Evolutionary conservation across 2,329 filamentous ascomycete genomes (phyloP), one percentile per base, ranked within the genome.

Genomic region (Monilinia polystroma): DNA sequence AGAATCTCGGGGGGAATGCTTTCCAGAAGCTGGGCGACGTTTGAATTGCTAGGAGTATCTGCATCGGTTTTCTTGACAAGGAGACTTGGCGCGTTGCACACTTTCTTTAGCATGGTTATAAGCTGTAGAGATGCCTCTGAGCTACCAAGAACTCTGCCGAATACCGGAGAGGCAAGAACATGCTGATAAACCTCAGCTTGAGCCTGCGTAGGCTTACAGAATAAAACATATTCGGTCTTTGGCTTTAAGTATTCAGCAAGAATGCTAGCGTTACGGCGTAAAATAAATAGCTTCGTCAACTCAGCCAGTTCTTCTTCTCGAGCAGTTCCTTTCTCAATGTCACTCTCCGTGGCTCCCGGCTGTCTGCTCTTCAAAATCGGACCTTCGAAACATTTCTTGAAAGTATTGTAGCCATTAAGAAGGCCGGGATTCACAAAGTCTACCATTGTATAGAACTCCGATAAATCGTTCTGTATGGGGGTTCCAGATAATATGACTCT

Each of bases 301-400:
- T 92, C 1, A 91, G 88, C 75, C 96, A 96, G 68, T 96, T 91
- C 72, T 91, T 97, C 66, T 91, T 87, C 14, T 93, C 90, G 18
- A 91, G 81, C 68, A 86, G 89, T 71, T 87, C 87, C 76, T 53
- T 93, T 87, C 59, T 92, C 88, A 2, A 92, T 89, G 0, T 88
- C 89, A 41, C 88, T 84, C 69, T 92, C 90, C 63, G 55, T 90
- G 81, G 69, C 83, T 52, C 69, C 75, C 0, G 75, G 75, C 49
- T 77, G 75, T 60, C 75, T 68, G 62, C 76, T 98, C 91, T 70
- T 96, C 85, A 29, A 97, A 81, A 38, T 93, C 90, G 2, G 92
- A 91, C 73, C 97, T 77, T 99, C 94, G 69, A 98, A 99, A 91
- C 94, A 97, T 3, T 89, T 89, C 75, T 97, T 92, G 68, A 99